phyloP scores from a whole-genome alignment of 805 yeast genomes.

The Maudiozyma turicensis region DNA sequence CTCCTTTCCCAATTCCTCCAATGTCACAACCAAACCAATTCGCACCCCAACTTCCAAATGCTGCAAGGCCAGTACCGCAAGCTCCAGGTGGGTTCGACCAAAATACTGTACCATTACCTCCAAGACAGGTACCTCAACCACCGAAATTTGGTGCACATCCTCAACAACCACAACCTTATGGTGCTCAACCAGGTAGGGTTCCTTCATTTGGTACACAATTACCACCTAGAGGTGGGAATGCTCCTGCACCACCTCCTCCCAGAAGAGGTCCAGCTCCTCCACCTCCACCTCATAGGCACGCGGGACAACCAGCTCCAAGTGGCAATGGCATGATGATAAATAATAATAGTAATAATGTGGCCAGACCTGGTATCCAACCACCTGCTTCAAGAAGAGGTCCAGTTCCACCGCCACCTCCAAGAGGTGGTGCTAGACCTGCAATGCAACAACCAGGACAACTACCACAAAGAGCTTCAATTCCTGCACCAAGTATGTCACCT shows the following conservation, averaged over 20 bases:
- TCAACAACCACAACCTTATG: constrained; percentile 15
- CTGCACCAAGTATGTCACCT: background rate
- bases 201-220: constrained; percentile 3
- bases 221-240: constrained; percentile 4
- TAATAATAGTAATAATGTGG: constrained; percentile 3
- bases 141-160: constrained; percentile 7
- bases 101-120: constrained; percentile 1
- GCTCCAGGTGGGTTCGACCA: constrained; percentile 6
- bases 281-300: constrained; percentile 18
- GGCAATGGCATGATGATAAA: background rate
- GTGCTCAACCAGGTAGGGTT: background rate
- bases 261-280: constrained; percentile 27
- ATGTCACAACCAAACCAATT: constrained; percentile 6
- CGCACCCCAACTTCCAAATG: constrained; percentile 1
- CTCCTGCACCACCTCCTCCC: constrained; percentile 23
- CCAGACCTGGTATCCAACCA: constrained; percentile 15
- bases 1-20: constrained; percentile 4
- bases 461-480: background rate
- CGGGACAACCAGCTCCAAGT: background rate
- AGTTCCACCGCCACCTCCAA: constrained; percentile 11
- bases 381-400: constrained; percentile 14
- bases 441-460: background rate
- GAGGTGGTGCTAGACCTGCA: constrained; percentile 1
- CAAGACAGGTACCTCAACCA: constrained; percentile 21
- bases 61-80: constrained; percentile 15